A percentile compares a stretch with the other conserved stretches of the same genome.
phyloP scores from a whole-genome alignment of 768 basidiomycete genomes.

The Thelephora aurantiotincta region DNA sequence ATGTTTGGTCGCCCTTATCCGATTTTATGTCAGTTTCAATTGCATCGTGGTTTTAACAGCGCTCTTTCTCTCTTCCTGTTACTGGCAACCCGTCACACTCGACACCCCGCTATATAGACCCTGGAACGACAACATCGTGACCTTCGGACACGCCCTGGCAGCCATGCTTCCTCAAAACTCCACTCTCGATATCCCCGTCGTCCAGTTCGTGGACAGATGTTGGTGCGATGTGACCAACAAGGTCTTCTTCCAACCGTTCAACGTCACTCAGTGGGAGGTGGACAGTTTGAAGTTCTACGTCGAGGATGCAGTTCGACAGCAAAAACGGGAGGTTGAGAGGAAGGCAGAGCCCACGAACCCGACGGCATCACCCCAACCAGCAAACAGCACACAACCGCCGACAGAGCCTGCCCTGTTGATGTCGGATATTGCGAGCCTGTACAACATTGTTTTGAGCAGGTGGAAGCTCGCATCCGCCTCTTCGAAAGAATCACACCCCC shows the following conservation, averaged over 20 bases:
- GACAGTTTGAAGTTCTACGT: constrained; percentile 37
- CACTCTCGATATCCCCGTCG: constrained; percentile 32
- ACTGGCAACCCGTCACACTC: constrained; percentile 73
- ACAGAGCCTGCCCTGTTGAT: background rate
- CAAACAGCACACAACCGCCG: background rate
- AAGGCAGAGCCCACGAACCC: constrained; percentile 1
- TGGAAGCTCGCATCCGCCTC: background rate
- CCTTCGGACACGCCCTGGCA: constrained; percentile 53
- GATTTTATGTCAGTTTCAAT: constrained; percentile 45
- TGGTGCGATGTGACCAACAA: constrained; percentile 69
- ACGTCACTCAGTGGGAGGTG: constrained; percentile 62
- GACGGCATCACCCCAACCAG: background rate
- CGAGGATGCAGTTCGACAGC: constrained; percentile 21
- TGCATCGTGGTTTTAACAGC: constrained; percentile 73
- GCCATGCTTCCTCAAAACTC: constrained; percentile 24
- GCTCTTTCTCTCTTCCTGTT: constrained; percentile 79
- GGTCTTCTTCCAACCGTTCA: constrained; percentile 64
- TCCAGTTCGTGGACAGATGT: constrained; percentile 64
- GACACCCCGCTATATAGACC: constrained; percentile 47
- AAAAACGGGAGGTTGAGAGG: constrained; percentile 9
- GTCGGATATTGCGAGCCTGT: background rate
- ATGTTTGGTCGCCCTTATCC: background rate
- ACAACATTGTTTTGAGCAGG: background rate
- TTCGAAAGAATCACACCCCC: background rate
- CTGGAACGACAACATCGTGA: constrained; percentile 59